Base-by-base conservation (phyloP, 169 alveolate genomes). In the Plasmodium cynomolgi region DNA sequence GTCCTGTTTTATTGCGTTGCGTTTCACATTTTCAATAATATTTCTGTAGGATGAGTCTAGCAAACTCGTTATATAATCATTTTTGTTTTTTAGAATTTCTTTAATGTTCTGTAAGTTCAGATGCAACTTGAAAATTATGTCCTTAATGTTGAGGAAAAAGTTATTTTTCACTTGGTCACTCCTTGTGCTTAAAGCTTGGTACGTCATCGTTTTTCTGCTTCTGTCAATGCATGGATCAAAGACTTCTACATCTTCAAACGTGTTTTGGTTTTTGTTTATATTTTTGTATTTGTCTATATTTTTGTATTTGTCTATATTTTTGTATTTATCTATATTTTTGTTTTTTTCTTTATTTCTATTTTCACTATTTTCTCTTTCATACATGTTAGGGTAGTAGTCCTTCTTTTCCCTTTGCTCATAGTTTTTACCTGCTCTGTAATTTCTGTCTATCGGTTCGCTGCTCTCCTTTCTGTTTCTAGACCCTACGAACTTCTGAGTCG, bases 1-100 rank as follows among this genome's bases (percentile, higher is more conserved):
- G 9, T 88, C 94, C 81, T 79, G 80, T 79, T 79, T 79, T 79
- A 54, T 80, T 68, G 80, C 90, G 71, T 79, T 79, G 20, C 84
- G 62, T 58, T 80, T 88, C 3, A 79, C 56, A 58, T 54, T 33
- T 13, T 88, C 90, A 15, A 79, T 15, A 11, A 88, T 58, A 34
- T 54, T 88, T 58, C 29, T 26, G 26, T 79, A 88, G 1, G 86
- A 88, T 39, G 94, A 79, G 6, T 88, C 83, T 17, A 88, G 44
- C 33, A 68, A 15, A 37, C 68, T 58, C 34, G 29, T 26, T 58
- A 88, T 39, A 23, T 88, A 88, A n/a, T 88, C 83, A 79, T 88
- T 88, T 56, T 79, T 79, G 71, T 58, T 79, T 50, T 58, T 79
- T 1, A 88, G 33, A 33, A 54, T 54, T 79, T 88, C 94, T 20